Evolutionary conservation across 495 filamentous ascomycete species (phyloP).

Genomic region (Trichocladium uniseriatum): DNA sequence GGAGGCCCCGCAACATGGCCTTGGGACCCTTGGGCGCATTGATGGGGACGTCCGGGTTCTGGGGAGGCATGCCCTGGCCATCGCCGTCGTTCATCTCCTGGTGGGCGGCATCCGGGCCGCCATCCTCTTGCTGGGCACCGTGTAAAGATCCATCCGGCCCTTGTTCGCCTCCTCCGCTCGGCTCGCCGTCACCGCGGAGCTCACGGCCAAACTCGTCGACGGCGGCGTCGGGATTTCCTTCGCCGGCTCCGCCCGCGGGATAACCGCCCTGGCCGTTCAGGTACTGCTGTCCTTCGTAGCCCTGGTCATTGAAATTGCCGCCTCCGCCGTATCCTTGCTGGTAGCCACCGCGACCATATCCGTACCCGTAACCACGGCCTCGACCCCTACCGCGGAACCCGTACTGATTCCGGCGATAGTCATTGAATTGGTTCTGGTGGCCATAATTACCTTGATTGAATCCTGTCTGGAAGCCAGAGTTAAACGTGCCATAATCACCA

Average conservation of each 20-base stretch:
- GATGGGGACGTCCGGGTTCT: conserved; percentile 39
- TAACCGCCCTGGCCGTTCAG: conserved; percentile 12
- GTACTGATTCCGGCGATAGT: conserved; percentile 47
- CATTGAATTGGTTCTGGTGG: conserved; percentile 50
- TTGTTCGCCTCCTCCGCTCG: conserved; percentile 8
- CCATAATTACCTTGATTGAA: conserved; percentile 56
- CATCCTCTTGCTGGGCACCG: conserved; percentile 15
- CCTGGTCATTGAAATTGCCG: conserved; percentile 23
- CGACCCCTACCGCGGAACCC: conserved; percentile 53
- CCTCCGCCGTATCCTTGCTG: conserved; percentile 19
- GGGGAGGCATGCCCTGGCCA: not conserved
- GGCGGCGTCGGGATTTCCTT: conserved; percentile 17
- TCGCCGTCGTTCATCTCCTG: not conserved
- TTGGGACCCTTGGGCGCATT: conserved; percentile 86
- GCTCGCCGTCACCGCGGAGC: conserved; percentile 26
- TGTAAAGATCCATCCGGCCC: conserved; percentile 16
- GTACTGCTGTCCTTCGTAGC: conserved; percentile 15
- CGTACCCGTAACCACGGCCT: conserved; percentile 49
- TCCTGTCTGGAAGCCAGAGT: conserved; percentile 59
- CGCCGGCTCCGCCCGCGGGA: conserved; percentile 11
- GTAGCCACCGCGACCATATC: conserved; percentile 42
- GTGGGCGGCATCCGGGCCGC: conserved; percentile 8
- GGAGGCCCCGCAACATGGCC: conserved; percentile 79
- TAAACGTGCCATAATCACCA: conserved; percentile 74
- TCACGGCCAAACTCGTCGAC: conserved; percentile 48